Conservation (phyloP, 139 green algal species). For the Eudorina sp. region DNA sequence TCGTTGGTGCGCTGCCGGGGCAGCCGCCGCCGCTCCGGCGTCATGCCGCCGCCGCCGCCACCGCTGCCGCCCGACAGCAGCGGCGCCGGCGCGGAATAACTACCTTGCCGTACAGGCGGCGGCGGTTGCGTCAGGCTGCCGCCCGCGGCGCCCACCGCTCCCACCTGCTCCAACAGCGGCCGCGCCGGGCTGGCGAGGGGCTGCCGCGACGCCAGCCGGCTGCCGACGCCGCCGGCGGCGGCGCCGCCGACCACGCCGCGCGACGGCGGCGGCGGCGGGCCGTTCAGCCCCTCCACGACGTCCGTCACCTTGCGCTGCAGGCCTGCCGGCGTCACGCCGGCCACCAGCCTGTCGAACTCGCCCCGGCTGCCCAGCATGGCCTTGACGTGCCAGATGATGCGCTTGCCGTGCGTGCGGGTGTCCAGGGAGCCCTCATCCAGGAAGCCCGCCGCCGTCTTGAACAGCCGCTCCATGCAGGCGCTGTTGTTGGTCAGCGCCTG, state of each 20-base stretch:
- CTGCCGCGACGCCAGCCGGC: constrained; percentile 21
- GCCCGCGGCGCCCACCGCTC: no score
- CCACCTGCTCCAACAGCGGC: background rate
- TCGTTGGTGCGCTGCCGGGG: constrained; percentile 22
- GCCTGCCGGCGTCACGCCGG: constrained; percentile 41
- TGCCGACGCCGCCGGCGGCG: background rate
- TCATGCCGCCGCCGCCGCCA: constrained; percentile 16
- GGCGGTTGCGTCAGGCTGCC: constrained; percentile 41
- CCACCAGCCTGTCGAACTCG: constrained; percentile 63
- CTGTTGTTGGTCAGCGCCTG: constrained; percentile 47
- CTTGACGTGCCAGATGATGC: constrained; percentile 77
- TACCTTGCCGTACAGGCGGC: constrained; percentile 34
- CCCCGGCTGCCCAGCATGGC: constrained; percentile 22
- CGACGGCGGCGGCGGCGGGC: constrained; percentile 57
- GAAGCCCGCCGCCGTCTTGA: constrained; percentile 72
- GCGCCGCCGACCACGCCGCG: background rate
- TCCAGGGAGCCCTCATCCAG: constrained; percentile 79
- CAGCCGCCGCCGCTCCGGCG: constrained; percentile 34
- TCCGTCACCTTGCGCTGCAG: constrained; percentile 64
- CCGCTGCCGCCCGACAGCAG: background rate
- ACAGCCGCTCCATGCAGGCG: constrained; percentile 59
- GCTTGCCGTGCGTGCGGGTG: constrained; percentile 82
- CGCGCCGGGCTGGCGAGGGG: background rate
- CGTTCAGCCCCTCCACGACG: constrained; percentile 64
- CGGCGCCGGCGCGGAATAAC: constrained; percentile 32